These are phyloP conservation scores for Sergeia podlipaevii DNA, from an alignment of 208 protist genomes.

Conservation along the genomic window DNA sequence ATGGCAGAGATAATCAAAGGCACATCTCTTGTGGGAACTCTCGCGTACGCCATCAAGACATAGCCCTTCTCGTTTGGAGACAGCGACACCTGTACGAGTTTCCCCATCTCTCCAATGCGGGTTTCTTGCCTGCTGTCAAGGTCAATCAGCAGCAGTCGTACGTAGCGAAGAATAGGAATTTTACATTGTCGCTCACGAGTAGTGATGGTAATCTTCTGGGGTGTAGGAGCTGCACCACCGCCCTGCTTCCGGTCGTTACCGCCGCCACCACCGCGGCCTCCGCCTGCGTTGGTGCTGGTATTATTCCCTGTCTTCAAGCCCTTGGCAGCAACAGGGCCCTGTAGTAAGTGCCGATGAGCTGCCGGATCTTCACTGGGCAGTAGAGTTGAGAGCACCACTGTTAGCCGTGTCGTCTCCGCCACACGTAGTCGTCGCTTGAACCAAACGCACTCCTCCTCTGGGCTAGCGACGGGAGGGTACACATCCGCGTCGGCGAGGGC, in stretches of 20 bases:
- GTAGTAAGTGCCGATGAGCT: slow-evolving; percentile 28
- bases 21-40: slow-evolving; percentile 20
- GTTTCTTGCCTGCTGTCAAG: slow-evolving; percentile 44
- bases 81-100: slow-evolving; percentile 42
- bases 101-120: slow-evolving; percentile 36
- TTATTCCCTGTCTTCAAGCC: no score
- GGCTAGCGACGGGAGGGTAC: slow-evolving; percentile 27
- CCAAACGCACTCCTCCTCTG: slow-evolving; percentile 61
- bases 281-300: no score
- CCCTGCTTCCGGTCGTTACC: neutral
- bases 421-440: slow-evolving; percentile 76
- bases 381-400: slow-evolving; percentile 59
- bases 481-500: slow-evolving; percentile 61
- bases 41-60: slow-evolving; percentile 67
- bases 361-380: slow-evolving; percentile 40
- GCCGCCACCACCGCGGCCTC: neutral
- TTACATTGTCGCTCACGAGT: neutral
- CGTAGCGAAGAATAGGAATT: slow-evolving; percentile 41
- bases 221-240: neutral
- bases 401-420: slow-evolving; percentile 40
- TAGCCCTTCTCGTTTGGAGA: slow-evolving; percentile 76
- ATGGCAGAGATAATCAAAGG: neutral
- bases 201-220: neutral
- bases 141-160: slow-evolving; percentile 54
- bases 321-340: neutral